Percentiles rank a stretch among this genome's conserved stretches.
Evolutionary conservation across 352 stramenopile genomes (phyloP).

Genomic region (Globisporangium okanoganense): DNA sequence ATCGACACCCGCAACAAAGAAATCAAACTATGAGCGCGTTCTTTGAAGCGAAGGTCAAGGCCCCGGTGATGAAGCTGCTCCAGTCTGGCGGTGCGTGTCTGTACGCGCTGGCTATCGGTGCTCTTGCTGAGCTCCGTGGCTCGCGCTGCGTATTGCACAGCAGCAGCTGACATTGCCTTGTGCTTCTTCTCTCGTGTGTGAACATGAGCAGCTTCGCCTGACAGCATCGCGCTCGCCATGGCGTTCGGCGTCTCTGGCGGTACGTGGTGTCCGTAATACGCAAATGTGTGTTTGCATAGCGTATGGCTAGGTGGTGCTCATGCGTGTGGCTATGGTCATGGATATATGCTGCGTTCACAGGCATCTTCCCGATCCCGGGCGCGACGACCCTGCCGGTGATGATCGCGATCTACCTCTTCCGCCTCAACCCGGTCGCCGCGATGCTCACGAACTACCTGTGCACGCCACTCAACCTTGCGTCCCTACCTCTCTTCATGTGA

Average conservation of each 20-base stretch:
- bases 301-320: no score
- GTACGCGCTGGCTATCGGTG: no score
- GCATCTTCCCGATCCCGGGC: constrained; percentile 74
- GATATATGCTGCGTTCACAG: constrained; percentile 8
- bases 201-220: constrained; percentile 42
- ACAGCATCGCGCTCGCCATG: constrained; percentile 77
- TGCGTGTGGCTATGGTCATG: not conserved
- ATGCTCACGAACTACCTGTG: constrained; percentile 84
- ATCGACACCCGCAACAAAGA: not conserved
- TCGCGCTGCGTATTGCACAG: not conserved
- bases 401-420: constrained; percentile 71
- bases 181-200: not conserved
- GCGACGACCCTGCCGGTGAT: constrained; percentile 71
- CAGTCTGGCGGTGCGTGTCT: constrained; percentile 2
- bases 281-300: constrained; percentile 4
- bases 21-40: constrained; percentile 2
- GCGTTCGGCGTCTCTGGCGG: constrained; percentile 60
- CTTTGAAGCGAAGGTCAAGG: constrained; percentile 74
- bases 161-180: no score
- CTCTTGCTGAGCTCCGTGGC: no score
- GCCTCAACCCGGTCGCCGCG: constrained; percentile 72
- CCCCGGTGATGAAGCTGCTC: constrained; percentile 32
- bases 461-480: constrained; percentile 76
- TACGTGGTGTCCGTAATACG: constrained; percentile 13
- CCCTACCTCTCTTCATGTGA: constrained; percentile 76